These are phyloP conservation scores for Kalanchoe fedtschenkoi DNA, from an alignment of 164 flowering plant species.

Conservation along the genomic window DNA sequence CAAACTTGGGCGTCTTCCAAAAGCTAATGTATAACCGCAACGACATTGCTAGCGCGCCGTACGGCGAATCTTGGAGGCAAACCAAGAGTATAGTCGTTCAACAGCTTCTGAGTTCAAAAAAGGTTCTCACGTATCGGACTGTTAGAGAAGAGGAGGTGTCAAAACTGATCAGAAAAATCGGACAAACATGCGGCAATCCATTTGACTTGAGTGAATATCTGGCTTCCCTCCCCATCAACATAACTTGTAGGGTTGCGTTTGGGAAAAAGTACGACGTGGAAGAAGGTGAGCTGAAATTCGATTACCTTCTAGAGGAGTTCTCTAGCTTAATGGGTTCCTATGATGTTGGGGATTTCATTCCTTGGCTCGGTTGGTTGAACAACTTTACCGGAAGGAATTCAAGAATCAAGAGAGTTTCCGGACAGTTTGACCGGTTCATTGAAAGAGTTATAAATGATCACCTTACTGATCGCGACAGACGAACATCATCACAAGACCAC, in stretches of 20 bases:
- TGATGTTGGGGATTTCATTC: conserved; percentile 14
- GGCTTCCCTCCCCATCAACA: background rate
- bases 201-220: background rate
- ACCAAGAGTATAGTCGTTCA: background rate
- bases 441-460: conserved; percentile 17
- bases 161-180: background rate
- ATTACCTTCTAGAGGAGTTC: conserved; percentile 9
- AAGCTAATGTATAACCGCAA: background rate
- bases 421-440: conserved; percentile 15
- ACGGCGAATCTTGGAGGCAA: conserved; percentile 8
- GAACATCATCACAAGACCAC: conserved; percentile 15
- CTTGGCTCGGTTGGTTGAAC: conserved; percentile 15
- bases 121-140: background rate
- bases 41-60: background rate
- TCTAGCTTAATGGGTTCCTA: conserved; percentile 8
- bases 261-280: conserved; percentile 8
- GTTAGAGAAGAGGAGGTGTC: conserved; percentile 5
- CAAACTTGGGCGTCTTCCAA: background rate
- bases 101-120: background rate
- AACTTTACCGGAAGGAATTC: conserved; percentile 9
- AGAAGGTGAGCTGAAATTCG: conserved; percentile 11
- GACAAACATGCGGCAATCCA: background rate
- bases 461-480: background rate
- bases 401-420: conserved; percentile 7
- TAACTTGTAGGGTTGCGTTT: conserved; percentile 5